A percentile compares a stretch with the other conserved stretches of the same genome.
phyloP scores from a whole-genome alignment of 495 filamentous ascomycete genomes.

The Aspergillus nanangensis region DNA sequence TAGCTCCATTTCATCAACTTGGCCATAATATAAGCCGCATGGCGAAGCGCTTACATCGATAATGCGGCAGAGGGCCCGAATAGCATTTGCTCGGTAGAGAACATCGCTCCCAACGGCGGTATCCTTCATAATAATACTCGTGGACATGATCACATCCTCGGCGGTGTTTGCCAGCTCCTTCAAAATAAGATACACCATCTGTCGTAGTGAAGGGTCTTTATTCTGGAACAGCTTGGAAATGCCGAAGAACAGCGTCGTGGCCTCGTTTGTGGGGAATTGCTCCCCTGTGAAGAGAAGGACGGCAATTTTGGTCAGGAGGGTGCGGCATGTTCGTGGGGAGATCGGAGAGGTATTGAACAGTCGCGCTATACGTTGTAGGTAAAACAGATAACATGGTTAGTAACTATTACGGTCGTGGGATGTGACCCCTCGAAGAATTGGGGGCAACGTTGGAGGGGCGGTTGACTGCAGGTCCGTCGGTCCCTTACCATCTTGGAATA shows the following conservation, averaged over 20 bases:
- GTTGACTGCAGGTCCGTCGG: constrained; percentile 10
- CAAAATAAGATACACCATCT: constrained; percentile 98
- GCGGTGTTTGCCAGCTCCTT: constrained; percentile 96
- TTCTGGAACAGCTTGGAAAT: constrained; percentile 99
- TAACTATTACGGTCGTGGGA: constrained; percentile 3
- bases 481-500: constrained; percentile 93
- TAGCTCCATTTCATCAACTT: background rate
- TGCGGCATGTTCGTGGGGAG: constrained; percentile 89
- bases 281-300: constrained; percentile 96
- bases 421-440: constrained; percentile 14
- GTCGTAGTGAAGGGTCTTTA: constrained; percentile 94
- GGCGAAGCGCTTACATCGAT: constrained; percentile 70
- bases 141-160: constrained; percentile 99
- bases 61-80: constrained; percentile 91
- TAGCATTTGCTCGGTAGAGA: constrained; percentile 94
- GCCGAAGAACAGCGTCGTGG: constrained; percentile 97
- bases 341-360: constrained; percentile 96
- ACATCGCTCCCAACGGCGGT: constrained; percentile 93
- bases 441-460: constrained; percentile 16
- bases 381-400: constrained; percentile 12
- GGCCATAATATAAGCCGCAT: background rate
- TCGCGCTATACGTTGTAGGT: constrained; percentile 59
- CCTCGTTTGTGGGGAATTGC: constrained; percentile 93
- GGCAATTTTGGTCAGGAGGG: constrained; percentile 94
- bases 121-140: constrained; percentile 99